phyloP scores from a whole-genome alignment of 2,329 filamentous ascomycete genomes.

The Fusarium nanum region DNA sequence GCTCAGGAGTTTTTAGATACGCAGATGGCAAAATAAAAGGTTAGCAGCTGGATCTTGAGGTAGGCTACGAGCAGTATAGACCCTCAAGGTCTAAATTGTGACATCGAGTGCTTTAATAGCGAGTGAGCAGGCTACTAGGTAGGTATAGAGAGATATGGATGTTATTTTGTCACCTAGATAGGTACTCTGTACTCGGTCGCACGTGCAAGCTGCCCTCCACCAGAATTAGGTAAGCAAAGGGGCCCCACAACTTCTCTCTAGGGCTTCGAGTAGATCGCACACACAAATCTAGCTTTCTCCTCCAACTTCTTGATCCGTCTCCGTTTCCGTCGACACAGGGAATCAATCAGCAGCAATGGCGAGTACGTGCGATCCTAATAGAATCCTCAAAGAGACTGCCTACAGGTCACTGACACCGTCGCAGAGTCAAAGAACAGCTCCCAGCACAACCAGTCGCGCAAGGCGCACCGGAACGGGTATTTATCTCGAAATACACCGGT shows the following conservation, averaged over 20 bases:
- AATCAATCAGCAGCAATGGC: constrained; percentile 55
- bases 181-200: neutral
- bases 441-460: constrained; percentile 98
- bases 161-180: too few relatives aligned
- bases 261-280: constrained; percentile 45
- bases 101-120: too few relatives aligned
- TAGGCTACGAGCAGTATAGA: too few relatives aligned
- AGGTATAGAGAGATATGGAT: too few relatives aligned
- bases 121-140: too few relatives aligned
- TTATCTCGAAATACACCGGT: constrained; percentile 50
- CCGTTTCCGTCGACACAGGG: constrained; percentile 41
- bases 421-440: constrained; percentile 99
- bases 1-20: too few relatives aligned
- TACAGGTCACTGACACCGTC: constrained; percentile 36
- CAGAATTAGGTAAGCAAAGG: constrained; percentile 35
- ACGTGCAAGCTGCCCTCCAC: constrained; percentile 21
- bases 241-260: constrained; percentile 41
- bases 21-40: too few relatives aligned
- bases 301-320: constrained; percentile 46
- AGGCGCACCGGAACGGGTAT: constrained; percentile 99
- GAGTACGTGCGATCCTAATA: constrained; percentile 49
- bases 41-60: too few relatives aligned
- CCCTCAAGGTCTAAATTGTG: too few relatives aligned
- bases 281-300: constrained; percentile 48
- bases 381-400: neutral